Evolutionary conservation across 1,139 yeast species (phyloP), one percentile per base, ranked within the genome.

Genomic region (Pichia sp.): DNA sequence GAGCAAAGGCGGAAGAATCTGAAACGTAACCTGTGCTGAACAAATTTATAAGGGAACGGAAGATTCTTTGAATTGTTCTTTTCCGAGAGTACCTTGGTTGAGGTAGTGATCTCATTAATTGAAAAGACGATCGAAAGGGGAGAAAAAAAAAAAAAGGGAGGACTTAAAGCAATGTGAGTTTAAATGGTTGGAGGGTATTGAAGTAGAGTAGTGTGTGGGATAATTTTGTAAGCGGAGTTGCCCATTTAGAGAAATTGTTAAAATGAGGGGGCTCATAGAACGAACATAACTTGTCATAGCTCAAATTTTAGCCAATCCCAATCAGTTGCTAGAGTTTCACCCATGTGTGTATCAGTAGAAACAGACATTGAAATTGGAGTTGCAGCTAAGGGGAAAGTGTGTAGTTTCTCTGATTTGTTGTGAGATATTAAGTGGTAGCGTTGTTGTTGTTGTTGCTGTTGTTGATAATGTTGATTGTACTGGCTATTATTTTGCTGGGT

Each of bases 291-390:
- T 6, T 18, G 7, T 38, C n/a, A 42, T 9, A 56, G 48, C 28
- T 57, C 59, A 43, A 60, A 59, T 35, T 59, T 58, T 31, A 60
- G 43, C 64, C 64, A 60, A 43, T 58, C 61, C 58, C 61, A 58
- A 40, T 60, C 63, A 3, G 57, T 55, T 7, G 53, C 55, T 22
- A 58, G 40, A 2, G 61, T 49, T 38, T 59, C 63, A 37, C 62
- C 63, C 61, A 58, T 58, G 34, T 58, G 62, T 6, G 49, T 46
- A 35, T 51, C 49, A 26, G 54, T n/a, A n/a, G n/a, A 52, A 7
- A 45, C 34, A 25, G 45, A 43, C 40, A 47, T 50, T n/a, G 44
- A 40, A 6, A 26, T 26, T 26, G 30, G 19, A 14, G n/a, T n/a
- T n/a, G 30, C 30, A 26, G 17, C 15, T 26, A 3, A 14, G 4